Conservation (phyloP, 2,329 filamentous ascomycete species). For the Monosporascus sp. region DNA sequence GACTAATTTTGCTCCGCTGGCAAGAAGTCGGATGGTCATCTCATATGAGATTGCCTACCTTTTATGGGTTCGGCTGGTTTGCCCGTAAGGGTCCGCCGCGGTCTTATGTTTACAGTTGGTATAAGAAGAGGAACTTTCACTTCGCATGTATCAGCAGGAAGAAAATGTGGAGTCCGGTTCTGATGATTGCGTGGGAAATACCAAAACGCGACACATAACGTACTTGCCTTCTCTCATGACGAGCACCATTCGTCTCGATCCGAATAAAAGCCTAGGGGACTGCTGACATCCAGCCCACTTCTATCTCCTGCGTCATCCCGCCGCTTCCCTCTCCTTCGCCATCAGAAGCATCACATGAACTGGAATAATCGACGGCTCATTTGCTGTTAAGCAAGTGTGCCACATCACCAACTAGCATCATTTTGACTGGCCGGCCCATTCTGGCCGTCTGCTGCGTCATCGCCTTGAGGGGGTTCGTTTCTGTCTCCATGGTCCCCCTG, state of each 20-base stretch:
- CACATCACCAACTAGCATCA: not conserved
- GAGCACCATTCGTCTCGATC: slow-evolving; percentile 59
- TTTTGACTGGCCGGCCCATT: not conserved
- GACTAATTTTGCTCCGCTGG: slow-evolving; percentile 52
- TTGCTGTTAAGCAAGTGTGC: not conserved
- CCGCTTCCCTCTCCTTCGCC: not conserved
- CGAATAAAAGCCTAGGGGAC: slow-evolving; percentile 18
- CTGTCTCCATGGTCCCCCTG: not conserved
- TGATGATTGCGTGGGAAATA: slow-evolving; percentile 84
- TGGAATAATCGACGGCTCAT: not conserved
- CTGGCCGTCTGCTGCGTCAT: not conserved
- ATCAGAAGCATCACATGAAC: not conserved
- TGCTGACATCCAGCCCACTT: slow-evolving; percentile 20
- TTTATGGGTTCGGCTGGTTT: slow-evolving; percentile 47
- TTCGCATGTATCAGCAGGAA: slow-evolving; percentile 25
- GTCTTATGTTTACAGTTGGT: slow-evolving; percentile 76
- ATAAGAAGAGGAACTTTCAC: slow-evolving; percentile 77
- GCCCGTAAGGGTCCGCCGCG: slow-evolving; percentile 85
- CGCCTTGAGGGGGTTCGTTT: not conserved
- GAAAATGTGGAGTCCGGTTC: slow-evolving; percentile 35
- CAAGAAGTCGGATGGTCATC: slow-evolving; percentile 85
- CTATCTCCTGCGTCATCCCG: not conserved
- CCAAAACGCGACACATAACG: slow-evolving; percentile 97
- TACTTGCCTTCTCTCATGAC: slow-evolving; percentile 41
- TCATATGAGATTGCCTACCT: slow-evolving; percentile 28